Conservation (phyloP, 1,284 basidiomycete genomes). For the Cryptococcus sp. region DNA sequence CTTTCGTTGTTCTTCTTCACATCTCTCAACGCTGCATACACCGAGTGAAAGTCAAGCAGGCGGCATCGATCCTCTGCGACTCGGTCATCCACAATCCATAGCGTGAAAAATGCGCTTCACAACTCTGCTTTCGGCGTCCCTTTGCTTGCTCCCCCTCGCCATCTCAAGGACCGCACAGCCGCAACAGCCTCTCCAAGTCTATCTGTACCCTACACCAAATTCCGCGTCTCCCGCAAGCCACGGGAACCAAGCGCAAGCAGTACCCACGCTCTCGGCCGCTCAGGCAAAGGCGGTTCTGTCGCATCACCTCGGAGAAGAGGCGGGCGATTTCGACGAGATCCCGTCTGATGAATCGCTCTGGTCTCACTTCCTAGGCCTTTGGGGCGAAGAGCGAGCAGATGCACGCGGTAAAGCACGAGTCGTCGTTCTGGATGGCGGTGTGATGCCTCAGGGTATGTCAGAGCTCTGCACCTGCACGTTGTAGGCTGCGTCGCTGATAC, state of each 20-base stretch:
- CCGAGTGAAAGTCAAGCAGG: too few species aligned
- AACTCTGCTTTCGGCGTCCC: constrained; percentile 5
- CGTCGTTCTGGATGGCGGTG: constrained; percentile 47
- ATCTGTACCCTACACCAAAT: constrained; percentile 48
- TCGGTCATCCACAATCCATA: neutral
- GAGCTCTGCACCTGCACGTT: neutral
- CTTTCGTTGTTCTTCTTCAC: too few species aligned
- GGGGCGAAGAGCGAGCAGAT: constrained; percentile 23
- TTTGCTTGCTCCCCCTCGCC: constrained; percentile 17
- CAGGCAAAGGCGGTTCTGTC: constrained; percentile 51
- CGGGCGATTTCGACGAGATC: constrained; percentile 42
- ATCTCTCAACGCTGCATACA: too few species aligned
- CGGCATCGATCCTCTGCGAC: too few species aligned
- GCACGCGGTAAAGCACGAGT: constrained; percentile 32
- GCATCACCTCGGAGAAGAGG: constrained; percentile 49
- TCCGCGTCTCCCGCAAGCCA: constrained; percentile 14
- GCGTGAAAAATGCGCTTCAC: constrained; percentile 16
- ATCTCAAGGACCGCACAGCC: constrained; percentile 12
- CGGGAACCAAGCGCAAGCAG: neutral
- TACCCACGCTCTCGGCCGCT: constrained; percentile 40
- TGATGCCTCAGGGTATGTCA: constrained; percentile 36
- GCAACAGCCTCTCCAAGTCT: constrained; percentile 48
- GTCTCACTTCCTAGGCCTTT: constrained; percentile 45
- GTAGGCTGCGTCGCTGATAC: neutral
- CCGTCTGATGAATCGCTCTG: constrained; percentile 46